Conservation (phyloP, 2,329 filamentous ascomycete species). For the Alternaria arbusti region DNA sequence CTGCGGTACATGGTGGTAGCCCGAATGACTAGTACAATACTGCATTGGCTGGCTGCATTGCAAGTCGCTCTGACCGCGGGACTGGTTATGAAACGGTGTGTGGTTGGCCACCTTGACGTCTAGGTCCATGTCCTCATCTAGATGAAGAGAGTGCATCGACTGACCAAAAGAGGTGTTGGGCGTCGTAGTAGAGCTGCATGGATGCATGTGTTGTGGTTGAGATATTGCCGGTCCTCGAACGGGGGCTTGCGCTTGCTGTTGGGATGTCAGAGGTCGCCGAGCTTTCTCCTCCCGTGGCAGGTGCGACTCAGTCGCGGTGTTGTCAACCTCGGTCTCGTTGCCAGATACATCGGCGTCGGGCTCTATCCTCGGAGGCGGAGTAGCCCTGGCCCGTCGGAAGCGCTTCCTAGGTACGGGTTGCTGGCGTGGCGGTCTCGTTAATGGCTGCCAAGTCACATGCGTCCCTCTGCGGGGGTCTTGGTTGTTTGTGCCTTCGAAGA, state of each 20-base stretch:
- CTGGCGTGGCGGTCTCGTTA: constrained; percentile 25
- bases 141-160: constrained; percentile 7
- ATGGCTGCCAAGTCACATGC: constrained; percentile 29
- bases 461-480: constrained; percentile 28
- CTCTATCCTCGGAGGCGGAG: not conserved
- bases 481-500: constrained; percentile 31
- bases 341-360: constrained; percentile 12
- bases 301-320: constrained; percentile 8
- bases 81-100: constrained; percentile 1
- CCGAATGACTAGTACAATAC: constrained; percentile 1
- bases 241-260: not conserved
- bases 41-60: constrained; percentile 11
- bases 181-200: not conserved
- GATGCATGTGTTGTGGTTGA: not conserved
- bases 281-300: not conserved
- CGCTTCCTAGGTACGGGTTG: constrained; percentile 15
- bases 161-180: constrained; percentile 15
- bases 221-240: not conserved
- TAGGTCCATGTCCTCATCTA: constrained; percentile 9
- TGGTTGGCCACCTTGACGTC: constrained; percentile 15
- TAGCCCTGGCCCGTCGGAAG: constrained; percentile 5
- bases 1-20: constrained; percentile 6
- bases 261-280: not conserved
- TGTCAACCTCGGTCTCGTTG: constrained; percentile 33
- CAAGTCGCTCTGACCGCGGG: not conserved